A percentile compares a stretch with the other conserved stretches of the same genome.
Evolutionary conservation across 2,329 filamentous ascomycete genomes (phyloP).

Genomic region (Fonsecaea pugnacius): DNA sequence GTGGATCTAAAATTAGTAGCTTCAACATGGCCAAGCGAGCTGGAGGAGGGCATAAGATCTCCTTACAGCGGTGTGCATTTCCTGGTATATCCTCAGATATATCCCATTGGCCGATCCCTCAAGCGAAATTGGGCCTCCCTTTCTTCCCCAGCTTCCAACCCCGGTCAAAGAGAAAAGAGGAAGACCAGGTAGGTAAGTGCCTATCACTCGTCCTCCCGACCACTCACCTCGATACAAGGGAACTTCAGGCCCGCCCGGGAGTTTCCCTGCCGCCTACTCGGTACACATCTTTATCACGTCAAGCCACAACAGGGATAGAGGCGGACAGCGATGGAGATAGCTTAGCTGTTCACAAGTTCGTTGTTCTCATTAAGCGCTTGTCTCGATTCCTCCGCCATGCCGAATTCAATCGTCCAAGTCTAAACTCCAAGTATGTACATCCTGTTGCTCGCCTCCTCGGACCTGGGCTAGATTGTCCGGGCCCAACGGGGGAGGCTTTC

Average conservation of each 20-base stretch:
- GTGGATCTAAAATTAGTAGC: not conserved
- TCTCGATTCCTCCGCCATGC: not conserved
- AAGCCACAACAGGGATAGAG: not conserved
- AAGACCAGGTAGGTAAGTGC: not conserved
- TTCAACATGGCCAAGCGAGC: not conserved
- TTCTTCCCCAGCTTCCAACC: slow-evolving; percentile 10
- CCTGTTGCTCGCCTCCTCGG: not conserved
- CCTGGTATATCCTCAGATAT: not conserved
- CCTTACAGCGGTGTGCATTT: too few species aligned
- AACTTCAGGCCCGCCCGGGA: not conserved
- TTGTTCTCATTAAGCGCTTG: not conserved
- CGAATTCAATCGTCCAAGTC: not conserved
- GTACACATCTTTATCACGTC: not conserved
- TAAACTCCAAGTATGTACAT: not conserved
- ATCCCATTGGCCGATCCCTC: slow-evolving; percentile 1
- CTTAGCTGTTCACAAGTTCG: not conserved
- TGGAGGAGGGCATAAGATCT: too few species aligned
- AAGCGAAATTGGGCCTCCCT: not conserved
- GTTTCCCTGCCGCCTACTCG: not conserved
- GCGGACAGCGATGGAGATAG: not conserved
- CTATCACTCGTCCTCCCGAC: not conserved
- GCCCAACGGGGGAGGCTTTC: slow-evolving; percentile 27
- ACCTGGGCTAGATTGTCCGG: not conserved
- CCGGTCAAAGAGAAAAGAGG: not conserved
- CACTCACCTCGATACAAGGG: not conserved